These are phyloP conservation scores for Uromyces viciae-fabae DNA, from an alignment of 1,284 basidiomycete genomes.

Conservation along the genomic window DNA sequence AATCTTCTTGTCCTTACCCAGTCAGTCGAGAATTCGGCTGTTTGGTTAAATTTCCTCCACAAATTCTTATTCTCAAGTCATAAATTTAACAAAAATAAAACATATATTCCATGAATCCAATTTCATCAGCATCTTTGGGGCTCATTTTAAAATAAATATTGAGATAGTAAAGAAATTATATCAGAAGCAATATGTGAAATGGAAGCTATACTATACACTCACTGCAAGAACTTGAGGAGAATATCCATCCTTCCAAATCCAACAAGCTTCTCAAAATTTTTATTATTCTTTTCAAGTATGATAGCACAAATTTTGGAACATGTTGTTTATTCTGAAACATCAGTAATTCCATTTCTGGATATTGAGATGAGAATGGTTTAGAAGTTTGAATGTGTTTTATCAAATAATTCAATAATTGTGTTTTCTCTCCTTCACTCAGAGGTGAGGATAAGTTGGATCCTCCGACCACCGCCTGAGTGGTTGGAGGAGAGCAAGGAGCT, in stretches of 20 bases:
- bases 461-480: too few relatives aligned
- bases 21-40: too few relatives aligned
- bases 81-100: slow-evolving; percentile 82
- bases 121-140: slow-evolving; percentile 78
- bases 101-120: slow-evolving; percentile 94
- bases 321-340: slow-evolving; percentile 55
- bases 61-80: too few relatives aligned
- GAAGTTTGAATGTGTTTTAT: slow-evolving; percentile 71
- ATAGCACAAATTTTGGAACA: slow-evolving; percentile 70
- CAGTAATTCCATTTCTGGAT: slow-evolving; percentile 38
- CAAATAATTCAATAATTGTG: slow-evolving; percentile 73
- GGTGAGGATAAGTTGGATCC: too few relatives aligned
- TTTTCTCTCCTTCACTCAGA: too few relatives aligned
- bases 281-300: slow-evolving; percentile 63
- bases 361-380: slow-evolving; percentile 53
- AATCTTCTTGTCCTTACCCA: too few relatives aligned
- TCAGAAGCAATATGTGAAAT: not conserved
- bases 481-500: too few relatives aligned
- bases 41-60: too few relatives aligned
- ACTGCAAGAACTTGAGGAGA: slow-evolving; percentile 44
- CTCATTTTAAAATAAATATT: slow-evolving; percentile 72
- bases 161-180: not conserved
- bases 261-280: slow-evolving; percentile 13
- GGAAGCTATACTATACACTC: not conserved
- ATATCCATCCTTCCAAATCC: slow-evolving; percentile 30